phyloP scores from a whole-genome alignment of 257 asterid genomes.

The Solanum virginianum region DNA sequence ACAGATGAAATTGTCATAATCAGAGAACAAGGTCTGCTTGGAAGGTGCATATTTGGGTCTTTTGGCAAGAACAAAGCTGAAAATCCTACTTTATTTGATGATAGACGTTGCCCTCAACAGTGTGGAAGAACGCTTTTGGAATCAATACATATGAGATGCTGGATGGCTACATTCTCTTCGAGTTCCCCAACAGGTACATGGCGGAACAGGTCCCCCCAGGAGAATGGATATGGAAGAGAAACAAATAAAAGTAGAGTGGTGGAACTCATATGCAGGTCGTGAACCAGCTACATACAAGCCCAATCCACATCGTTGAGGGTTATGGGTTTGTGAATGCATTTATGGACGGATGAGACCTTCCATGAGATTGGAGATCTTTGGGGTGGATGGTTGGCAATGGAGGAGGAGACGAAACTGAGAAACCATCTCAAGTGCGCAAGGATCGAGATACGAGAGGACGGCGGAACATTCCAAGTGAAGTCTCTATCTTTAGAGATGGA shows the following conservation, averaged over 20 bases:
- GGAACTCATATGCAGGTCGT: neutral
- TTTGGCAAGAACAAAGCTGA: neutral
- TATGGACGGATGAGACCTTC: neutral
- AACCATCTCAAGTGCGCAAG: no score
- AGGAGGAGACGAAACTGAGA: neutral
- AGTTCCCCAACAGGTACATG: neutral
- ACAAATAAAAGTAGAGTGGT: neutral
- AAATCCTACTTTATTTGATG: neutral
- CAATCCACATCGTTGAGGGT: neutral
- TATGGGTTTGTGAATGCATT: neutral
- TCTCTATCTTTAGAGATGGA: no score
- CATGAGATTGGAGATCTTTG: neutral
- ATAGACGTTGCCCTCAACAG: neutral
- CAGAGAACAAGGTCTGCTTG: neutral
- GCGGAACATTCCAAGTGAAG: no score
- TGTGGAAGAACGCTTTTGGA: neutral
- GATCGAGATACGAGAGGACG: no score
- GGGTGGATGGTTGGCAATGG: neutral
- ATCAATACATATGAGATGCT: neutral
- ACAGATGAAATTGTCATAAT: neutral
- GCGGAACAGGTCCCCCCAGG: neutral
- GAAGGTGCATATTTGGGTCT: neutral
- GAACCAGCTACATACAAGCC: neutral
- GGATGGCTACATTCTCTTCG: neutral
- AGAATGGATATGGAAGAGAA: neutral